A percentile compares a stretch with the other conserved stretches of the same genome.
These are phyloP conservation scores for Candida loeiensis DNA, from an alignment of 805 yeast genomes.

Conservation along the genomic window DNA sequence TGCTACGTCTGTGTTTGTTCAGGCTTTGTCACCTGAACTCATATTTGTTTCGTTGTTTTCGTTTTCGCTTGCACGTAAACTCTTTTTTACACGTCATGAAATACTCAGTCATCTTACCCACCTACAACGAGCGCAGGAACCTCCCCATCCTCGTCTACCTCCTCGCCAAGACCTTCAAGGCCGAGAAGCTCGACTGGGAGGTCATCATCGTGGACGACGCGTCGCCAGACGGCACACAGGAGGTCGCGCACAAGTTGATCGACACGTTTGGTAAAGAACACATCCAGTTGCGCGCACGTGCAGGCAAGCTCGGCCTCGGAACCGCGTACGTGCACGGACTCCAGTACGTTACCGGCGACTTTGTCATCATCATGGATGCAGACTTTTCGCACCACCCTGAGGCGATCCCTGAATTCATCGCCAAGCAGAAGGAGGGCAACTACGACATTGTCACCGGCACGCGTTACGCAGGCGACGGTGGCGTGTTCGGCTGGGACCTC, in stretches of 20 bases:
- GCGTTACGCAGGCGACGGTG: conserved; percentile 76
- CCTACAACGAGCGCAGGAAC: conserved; percentile 67
- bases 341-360: conserved; percentile 67
- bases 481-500: conserved; percentile 82
- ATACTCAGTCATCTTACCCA: conserved; percentile 72
- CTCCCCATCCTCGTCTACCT: conserved; percentile 67
- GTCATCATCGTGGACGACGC: conserved; percentile 73
- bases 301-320: conserved; percentile 75
- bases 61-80: background rate
- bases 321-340: conserved; percentile 80
- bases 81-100: conserved; percentile 16
- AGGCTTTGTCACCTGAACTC: background rate
- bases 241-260: conserved; percentile 59
- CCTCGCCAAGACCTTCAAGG: conserved; percentile 62
- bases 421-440: conserved; percentile 50
- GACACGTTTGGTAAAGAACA: conserved; percentile 56
- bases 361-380: conserved; percentile 79
- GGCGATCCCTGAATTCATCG: conserved; percentile 72
- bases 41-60: background rate
- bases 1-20: no score
- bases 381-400: conserved; percentile 81
- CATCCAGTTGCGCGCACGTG: conserved; percentile 64
- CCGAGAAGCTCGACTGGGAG: conserved; percentile 64
- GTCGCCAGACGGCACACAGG: conserved; percentile 82
- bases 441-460: conserved; percentile 59